Base-by-base conservation (phyloP, 2,329 filamentous ascomycete genomes). In the Pleomassaria siparia region DNA sequence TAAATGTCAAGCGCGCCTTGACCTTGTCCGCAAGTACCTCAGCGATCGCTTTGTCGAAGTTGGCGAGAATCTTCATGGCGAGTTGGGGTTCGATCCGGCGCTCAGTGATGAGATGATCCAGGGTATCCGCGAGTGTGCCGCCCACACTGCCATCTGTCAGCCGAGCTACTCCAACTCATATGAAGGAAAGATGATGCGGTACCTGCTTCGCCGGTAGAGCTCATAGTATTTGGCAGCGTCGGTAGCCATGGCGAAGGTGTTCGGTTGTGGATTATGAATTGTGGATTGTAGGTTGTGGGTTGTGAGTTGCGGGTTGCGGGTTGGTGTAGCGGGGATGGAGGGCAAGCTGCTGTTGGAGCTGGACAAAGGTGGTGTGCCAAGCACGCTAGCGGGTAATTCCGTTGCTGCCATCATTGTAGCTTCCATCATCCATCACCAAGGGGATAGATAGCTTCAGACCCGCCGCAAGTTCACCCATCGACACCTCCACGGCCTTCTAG, bases 131-230 rank as follows among this genome's bases (percentile, higher is more conserved):
- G 64, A 99, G 82, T 48, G 92, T 87, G 66, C 90, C 82, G 62
- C 94, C 94, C 76, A 99, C 90, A 75, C 94, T 99, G 72, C 56
- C 40, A 39, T 33, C 37, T 49, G 60, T 70, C 58, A 72, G 65
- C 57, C 50, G 50, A 47, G 22, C 46, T 46, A 36, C 51, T 47
- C 43, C 1, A 32, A 24, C n/a, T n/a, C n/a, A n/a, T n/a, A 30
- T 22, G 16, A 32, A 2, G 15, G 55, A 26, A 24, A 13, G 46
- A 18, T 42, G 45, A 46, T 53, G 41, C 18, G 60, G 73, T 89
- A 97, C 94, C 92, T 97, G 84, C 91, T 96, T 78, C 91, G 87
- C 65, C 94, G 89, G 75, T 99, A 99, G 68, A 99, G 86, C 83
- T 99, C 94, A 75, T 97, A 99, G 78, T 83, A 86, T 58, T 81